These are phyloP conservation scores for Eucalyptus marginata DNA, from an alignment of 345 rosid genomes.

Conservation along the genomic window DNA sequence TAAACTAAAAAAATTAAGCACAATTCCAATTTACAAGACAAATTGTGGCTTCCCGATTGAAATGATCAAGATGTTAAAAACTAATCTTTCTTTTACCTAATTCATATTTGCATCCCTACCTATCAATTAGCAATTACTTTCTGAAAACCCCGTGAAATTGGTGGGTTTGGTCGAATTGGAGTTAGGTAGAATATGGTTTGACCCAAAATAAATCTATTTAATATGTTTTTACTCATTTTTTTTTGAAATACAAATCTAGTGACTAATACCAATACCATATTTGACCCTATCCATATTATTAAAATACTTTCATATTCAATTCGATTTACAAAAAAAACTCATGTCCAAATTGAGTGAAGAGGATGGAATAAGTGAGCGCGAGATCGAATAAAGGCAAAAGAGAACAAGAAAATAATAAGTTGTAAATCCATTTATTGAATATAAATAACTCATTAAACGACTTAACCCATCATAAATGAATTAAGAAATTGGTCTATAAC, in stretches of 20 bases:
- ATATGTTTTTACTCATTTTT: rapidly evolving
- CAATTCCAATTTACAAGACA: background rate
- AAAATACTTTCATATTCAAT: background rate
- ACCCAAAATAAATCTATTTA: no score
- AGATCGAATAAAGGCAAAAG: rapidly evolving
- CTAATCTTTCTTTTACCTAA: background rate
- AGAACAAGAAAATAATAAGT: background rate
- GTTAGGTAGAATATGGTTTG: background rate
- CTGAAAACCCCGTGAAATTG: no score
- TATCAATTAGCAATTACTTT: background rate
- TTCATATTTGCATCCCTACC: background rate
- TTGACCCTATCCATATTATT: background rate
- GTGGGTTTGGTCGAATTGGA: rapidly evolving
- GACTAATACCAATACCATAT: no score
- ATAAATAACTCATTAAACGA: no score
- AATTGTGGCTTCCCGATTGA: rapidly evolving
- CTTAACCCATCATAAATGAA: rapidly evolving
- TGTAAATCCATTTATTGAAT: no score
- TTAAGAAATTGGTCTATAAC: no score
- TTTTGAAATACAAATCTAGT: no score
- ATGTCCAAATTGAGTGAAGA: background rate
- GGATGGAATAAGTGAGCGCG: rapidly evolving
- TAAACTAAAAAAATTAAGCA: background rate
- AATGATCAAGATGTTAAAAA: background rate
- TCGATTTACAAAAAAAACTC: background rate